Percentiles rank a stretch among this genome's conserved stretches.
phyloP scores from a whole-genome alignment of 306 rosid genomes.

The Oxytropis ochrocephala region DNA sequence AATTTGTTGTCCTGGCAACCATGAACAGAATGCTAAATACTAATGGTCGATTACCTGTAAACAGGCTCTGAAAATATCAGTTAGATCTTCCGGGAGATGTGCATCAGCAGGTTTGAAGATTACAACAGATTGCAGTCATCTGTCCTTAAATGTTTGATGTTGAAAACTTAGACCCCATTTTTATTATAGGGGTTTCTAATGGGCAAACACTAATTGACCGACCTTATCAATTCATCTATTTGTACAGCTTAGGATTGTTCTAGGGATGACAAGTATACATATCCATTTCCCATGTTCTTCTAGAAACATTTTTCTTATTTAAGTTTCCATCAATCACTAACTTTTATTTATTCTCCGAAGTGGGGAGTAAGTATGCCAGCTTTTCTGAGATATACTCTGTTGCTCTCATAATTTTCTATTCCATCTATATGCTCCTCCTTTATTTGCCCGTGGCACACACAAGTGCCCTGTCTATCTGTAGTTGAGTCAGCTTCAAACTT shows the following conservation, averaged over 20 bases:
- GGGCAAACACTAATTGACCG: slow-evolving; percentile 48
- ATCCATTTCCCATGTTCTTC: slow-evolving; percentile 37
- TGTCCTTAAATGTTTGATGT: slow-evolving; percentile 24
- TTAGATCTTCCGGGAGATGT: slow-evolving; percentile 21
- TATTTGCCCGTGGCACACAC: neutral
- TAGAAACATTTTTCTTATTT: slow-evolving; percentile 28
- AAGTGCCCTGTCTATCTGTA: neutral
- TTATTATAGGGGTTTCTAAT: slow-evolving; percentile 46
- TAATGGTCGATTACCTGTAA: slow-evolving; percentile 1
- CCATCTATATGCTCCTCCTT: neutral
- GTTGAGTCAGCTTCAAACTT: neutral
- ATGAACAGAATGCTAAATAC: slow-evolving; percentile 8
- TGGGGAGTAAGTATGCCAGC: slow-evolving; percentile 21
- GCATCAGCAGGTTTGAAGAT: slow-evolving; percentile 32
- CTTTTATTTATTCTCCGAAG: slow-evolving; percentile 27
- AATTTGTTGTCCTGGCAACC: slow-evolving; percentile 4
- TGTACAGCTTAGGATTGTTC: slow-evolving; percentile 81
- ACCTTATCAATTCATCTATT: slow-evolving; percentile 41
- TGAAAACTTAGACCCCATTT: slow-evolving; percentile 44
- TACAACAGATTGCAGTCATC: slow-evolving; percentile 31
- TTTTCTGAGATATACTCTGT: slow-evolving; percentile 18
- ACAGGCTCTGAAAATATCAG: slow-evolving; percentile 6
- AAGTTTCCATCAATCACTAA: slow-evolving; percentile 34
- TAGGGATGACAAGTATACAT: slow-evolving; percentile 59
- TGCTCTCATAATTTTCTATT: neutral